phyloP scores from a whole-genome alignment of 163 green algal species.

The Chlorella variabilis region DNA sequence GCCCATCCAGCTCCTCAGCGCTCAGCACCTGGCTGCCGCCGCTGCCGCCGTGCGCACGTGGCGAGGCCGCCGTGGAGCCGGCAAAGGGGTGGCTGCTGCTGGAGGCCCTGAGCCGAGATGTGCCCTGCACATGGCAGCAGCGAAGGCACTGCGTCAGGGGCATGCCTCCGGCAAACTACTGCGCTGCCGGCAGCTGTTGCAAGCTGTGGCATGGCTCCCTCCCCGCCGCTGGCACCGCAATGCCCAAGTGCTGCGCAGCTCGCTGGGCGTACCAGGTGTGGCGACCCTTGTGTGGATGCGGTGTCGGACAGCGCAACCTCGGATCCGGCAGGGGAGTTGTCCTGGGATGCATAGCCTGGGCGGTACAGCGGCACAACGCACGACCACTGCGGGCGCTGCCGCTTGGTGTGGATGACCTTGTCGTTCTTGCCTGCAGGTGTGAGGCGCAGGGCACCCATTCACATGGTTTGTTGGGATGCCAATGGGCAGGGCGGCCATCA shows the following conservation, averaged over 20 bases:
- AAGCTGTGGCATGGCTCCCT: too few species aligned
- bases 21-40: background rate
- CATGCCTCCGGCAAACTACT: background rate
- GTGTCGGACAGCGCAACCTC: background rate
- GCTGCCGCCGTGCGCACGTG: background rate
- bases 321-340: background rate
- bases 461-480: too few species aligned
- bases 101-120: background rate
- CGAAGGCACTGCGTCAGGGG: background rate
- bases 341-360: conserved; percentile 21
- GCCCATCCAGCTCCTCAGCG: background rate
- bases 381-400: conserved; percentile 9
- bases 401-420: conserved; percentile 21
- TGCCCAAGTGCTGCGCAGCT: background rate
- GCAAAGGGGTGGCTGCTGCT: background rate
- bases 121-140: background rate
- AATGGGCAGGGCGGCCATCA: too few species aligned
- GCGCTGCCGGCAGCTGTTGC: background rate
- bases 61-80: background rate
- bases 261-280: background rate
- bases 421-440: conserved; percentile 28
- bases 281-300: background rate
- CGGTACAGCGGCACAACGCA: conserved; percentile 21
- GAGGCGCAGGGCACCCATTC: too few species aligned
- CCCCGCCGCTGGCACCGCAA: too few species aligned